phyloP scores from a whole-genome alignment of 495 filamentous ascomycete genomes.

The Neurospora sp. region DNA sequence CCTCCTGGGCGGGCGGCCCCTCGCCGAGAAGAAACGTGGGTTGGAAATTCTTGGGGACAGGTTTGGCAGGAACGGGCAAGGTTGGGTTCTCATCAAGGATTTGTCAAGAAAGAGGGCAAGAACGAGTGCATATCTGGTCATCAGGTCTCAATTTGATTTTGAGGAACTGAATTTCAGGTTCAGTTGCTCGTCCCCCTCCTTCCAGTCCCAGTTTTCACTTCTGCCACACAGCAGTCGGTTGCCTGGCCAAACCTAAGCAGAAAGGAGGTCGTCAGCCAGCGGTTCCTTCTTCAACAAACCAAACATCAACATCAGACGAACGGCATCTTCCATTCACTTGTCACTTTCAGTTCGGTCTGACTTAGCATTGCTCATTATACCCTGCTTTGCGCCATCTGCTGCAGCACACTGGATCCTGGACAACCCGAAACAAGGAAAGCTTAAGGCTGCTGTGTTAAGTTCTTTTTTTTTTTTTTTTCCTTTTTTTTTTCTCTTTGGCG shows the following conservation, averaged over 20 bases:
- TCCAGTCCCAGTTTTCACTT: not conserved
- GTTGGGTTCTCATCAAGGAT: not conserved
- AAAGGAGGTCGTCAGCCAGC: not conserved
- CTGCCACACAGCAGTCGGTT: not conserved
- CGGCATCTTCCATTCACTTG: not conserved
- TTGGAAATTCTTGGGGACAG: not conserved
- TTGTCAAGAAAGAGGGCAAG: not conserved
- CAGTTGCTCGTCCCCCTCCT: not conserved
- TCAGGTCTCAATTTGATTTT: not conserved
- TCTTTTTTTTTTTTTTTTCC: slow-evolving; percentile 3
- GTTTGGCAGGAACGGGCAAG: not conserved
- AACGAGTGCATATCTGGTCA: not conserved
- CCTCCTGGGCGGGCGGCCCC: not conserved
- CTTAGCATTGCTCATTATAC: slow-evolving; percentile 14
- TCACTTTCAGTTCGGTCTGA: not conserved
- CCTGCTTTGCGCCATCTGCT: slow-evolving; percentile 8
- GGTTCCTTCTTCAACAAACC: not conserved
- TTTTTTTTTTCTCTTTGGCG: not conserved
- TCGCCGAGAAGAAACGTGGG: not conserved
- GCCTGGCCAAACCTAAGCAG: not conserved
- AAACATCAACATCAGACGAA: not conserved
- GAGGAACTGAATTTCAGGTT: not conserved
- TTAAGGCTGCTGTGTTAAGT: not conserved
- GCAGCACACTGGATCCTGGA: not conserved
- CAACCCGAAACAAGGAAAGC: not conserved